Base-by-base conservation (phyloP, 1,139 yeast genomes). In the Diutina catenulata region DNA sequence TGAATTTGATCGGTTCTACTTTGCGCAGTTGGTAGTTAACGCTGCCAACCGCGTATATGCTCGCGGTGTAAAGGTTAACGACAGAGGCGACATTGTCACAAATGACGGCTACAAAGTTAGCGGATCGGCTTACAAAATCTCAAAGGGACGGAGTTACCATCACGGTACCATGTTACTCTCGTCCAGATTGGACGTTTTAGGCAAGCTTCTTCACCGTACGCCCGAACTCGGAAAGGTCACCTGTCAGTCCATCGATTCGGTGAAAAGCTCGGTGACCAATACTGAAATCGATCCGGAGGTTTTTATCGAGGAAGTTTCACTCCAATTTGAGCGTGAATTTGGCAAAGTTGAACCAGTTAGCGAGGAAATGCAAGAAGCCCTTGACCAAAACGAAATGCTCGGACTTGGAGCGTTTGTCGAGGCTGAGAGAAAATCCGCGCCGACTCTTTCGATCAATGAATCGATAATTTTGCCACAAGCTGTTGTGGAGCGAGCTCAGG, bases 111-210 rank as follows among this genome's bases (percentile, higher is more conserved):
- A 61, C 26, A 88, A 88, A 49, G 74, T 88, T 4, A 80, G 94
- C 48, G 97, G 97, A 0, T 81, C 94, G 10, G 96, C 97, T 0
- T 88, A 74, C 56, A 91, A 88, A 52, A 67, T 93, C 15, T 77
- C 94, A 9, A 72, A 74, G 38, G 93, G 94, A 0, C 76, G 76
- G 47, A 80, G 95, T 3, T 81, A 88, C 47, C 98, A 93, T 53
- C 99, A 93, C 58, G 98, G 97, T 0, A 93, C 99, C 0, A 86
- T 93, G 96, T 64, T 93, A 10, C 61, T 93, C 15, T 62, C 72
- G 40, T 78, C 94, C 41, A 64, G 76, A 37, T 59, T 93, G 23
- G 68, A 66, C 20, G 59, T 68, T 1, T 62, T 91, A 43, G 64
- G 76, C 2, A 63, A 74, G 21, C 53, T 86, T 10, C 60, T 91